Evolutionary conservation across 805 yeast genomes (phyloP), one percentile per base, ranked within the genome.

Genomic region (Kockiozyma suomiensis): DNA sequence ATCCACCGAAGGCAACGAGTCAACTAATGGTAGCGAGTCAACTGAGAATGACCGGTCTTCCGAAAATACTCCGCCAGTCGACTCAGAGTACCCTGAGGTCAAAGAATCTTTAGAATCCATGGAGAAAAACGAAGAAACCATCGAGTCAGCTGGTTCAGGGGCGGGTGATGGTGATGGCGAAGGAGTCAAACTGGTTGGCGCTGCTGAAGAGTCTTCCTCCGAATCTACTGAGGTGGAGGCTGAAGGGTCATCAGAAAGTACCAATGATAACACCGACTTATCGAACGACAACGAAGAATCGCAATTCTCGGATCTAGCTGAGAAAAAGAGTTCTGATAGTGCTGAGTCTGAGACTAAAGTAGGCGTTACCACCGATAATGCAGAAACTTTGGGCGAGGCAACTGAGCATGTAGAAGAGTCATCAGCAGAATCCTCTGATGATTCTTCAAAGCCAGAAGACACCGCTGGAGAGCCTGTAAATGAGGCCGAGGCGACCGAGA

Each of bases 131-230:
- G 33, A 30, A 30, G 33, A 30, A 30, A 35, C 46, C 59, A 59
- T 33, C 53, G 30, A 26, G 19, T 21, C 45, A 19, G 33, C 49
- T 1, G 65, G 52, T 17, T 52, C 30, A 5, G 54, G 38, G 13
- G 61, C 49, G 10, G 53, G 33, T 33, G 53, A 33, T 7, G 15
- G 23, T 15, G 12, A 21, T 33, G 53, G 25, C 4, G 45, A 33
- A 38, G 45, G 15, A 13, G 33, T 45, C 5, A 41, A 50, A 21
- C 33, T 45, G 25, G 35, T 41, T 33, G 52, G 28, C 26, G 37
- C 25, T 33, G 32, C 54, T 50, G 35, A 10, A 15, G 23, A 17
- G 47, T 42, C 48, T 6, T 23, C 48, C 26, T 35, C 50, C 40
- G 50, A 52, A 12, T 26, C 56, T 32, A 10, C 50, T 12, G 50